Conservation (phyloP, 495 filamentous ascomycete genomes). For the Lentithecium fluviatile region DNA sequence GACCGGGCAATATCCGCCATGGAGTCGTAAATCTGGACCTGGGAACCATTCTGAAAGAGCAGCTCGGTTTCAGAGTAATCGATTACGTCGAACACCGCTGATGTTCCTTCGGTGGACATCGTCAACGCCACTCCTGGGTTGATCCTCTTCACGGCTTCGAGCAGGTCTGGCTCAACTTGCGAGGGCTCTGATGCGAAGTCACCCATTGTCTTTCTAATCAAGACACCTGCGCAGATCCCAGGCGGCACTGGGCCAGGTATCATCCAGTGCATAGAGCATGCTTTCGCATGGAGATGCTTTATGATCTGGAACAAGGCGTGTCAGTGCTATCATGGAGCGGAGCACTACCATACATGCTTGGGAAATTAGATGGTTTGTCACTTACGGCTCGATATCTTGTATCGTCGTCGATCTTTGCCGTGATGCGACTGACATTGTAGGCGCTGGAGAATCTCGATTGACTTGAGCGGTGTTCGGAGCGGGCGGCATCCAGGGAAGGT, state of each 20-base stretch:
- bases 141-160: constrained; percentile 9
- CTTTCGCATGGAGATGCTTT: constrained; percentile 12
- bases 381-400: constrained; percentile 11
- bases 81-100: constrained; percentile 10
- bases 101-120: constrained; percentile 9
- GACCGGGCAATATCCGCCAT: constrained; percentile 12
- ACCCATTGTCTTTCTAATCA: constrained; percentile 6
- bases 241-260: constrained; percentile 8
- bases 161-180: neutral
- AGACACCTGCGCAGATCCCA: constrained; percentile 3
- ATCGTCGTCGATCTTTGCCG: constrained; percentile 12
- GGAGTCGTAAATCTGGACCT: constrained; percentile 16
- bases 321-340: neutral
- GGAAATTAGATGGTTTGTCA: neutral
- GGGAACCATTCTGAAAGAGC: constrained; percentile 8
- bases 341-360: no score
- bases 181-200: constrained; percentile 6
- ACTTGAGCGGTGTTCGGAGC: constrained; percentile 6
- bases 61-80: constrained; percentile 1
- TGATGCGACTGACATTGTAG: constrained; percentile 3
- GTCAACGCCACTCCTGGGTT: constrained; percentile 11
- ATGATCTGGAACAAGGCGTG: neutral
- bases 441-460: neutral
- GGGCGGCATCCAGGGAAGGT: neutral
- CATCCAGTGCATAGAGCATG: constrained; percentile 17